These are phyloP conservation scores for Fagus crenata DNA, from an alignment of 306 rosid genomes.

Conservation along the genomic window DNA sequence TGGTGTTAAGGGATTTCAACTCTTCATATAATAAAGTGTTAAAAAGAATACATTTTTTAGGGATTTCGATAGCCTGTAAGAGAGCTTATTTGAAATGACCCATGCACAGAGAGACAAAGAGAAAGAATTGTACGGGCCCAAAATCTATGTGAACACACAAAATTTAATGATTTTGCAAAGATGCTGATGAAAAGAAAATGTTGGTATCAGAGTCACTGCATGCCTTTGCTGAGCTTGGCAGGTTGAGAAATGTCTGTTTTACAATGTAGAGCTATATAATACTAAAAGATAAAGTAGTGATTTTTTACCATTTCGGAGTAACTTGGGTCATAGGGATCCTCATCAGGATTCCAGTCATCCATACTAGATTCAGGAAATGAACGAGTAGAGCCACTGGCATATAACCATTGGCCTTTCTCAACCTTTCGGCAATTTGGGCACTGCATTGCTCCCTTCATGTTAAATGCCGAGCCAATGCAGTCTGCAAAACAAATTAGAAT, in stretches of 20 bases:
- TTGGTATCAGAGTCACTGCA: not conserved
- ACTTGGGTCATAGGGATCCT: conserved; percentile 25
- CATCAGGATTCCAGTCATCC: conserved; percentile 32
- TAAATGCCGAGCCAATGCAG: conserved; percentile 36
- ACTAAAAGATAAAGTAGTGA: not conserved
- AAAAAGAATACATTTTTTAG: not conserved
- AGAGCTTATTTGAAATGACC: not conserved
- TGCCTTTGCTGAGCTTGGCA: not conserved
- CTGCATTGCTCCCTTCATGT: conserved; percentile 33
- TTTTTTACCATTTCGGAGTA: conserved; percentile 23
- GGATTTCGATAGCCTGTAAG: not conserved
- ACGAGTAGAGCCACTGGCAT: conserved; percentile 26
- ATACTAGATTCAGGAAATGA: conserved; percentile 27
- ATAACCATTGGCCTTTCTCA: conserved; percentile 36
- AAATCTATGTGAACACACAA: not conserved
- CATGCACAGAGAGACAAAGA: not conserved
- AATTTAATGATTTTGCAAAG: not conserved
- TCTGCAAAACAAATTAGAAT: conserved; percentile 11
- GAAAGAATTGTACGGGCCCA: not conserved
- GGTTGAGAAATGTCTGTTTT: not conserved
- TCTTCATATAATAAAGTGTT: not conserved
- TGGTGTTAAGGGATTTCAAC: not conserved
- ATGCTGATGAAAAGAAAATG: not conserved
- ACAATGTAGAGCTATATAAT: not conserved
- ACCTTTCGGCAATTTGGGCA: conserved; percentile 36